Evolutionary conservation across 179 eudicot species (phyloP), one percentile per base, ranked within the genome.

Genomic region (Dionaea muscipula): DNA sequence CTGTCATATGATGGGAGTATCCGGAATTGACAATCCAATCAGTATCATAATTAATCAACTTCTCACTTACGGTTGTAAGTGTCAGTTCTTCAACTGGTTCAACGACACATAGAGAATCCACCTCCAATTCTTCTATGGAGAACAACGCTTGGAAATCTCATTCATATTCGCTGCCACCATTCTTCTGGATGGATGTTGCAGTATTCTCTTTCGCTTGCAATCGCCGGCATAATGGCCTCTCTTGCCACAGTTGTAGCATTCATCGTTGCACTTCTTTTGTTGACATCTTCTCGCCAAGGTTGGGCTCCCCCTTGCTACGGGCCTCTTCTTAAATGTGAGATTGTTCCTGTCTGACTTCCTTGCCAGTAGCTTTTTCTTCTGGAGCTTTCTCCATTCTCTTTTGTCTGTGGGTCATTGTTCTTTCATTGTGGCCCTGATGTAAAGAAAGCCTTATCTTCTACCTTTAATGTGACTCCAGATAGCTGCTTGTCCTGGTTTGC

Each of bases 401-500:
- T n/a, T n/a, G n/a, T n/a, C n/a, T n/a, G n/a, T n/a, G n/a, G n/a
- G n/a, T n/a, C n/a, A n/a, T n/a, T n/a, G n/a, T n/a, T n/a, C n/a
- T n/a, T n/a, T n/a, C n/a, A n/a, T n/a, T n/a, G n/a, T n/a, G n/a
- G n/a, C n/a, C n/a, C n/a, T n/a, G n/a, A n/a, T n/a, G n/a, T n/a
- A n/a, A n/a, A n/a, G n/a, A n/a, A n/a, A n/a, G n/a, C n/a, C n/a
- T n/a, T n/a, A n/a, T n/a, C n/a, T n/a, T n/a, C n/a, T n/a, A n/a
- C n/a, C n/a, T n/a, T n/a, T n/a, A n/a, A n/a, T n/a, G n/a, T n/a
- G n/a, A n/a, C n/a, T n/a, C n/a, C n/a, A n/a, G n/a, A n/a, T n/a
- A n/a, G n/a, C n/a, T n/a, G n/a, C n/a, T n/a, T n/a, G n/a, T 61
- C 57, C 33, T 60, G 23, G 12, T 55, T 54, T 1, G 52, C 57